Evolutionary conservation across 164 flowering plant genomes (phyloP), one percentile per base, ranked within the genome.

Genomic region (Echeveria elegans): DNA sequence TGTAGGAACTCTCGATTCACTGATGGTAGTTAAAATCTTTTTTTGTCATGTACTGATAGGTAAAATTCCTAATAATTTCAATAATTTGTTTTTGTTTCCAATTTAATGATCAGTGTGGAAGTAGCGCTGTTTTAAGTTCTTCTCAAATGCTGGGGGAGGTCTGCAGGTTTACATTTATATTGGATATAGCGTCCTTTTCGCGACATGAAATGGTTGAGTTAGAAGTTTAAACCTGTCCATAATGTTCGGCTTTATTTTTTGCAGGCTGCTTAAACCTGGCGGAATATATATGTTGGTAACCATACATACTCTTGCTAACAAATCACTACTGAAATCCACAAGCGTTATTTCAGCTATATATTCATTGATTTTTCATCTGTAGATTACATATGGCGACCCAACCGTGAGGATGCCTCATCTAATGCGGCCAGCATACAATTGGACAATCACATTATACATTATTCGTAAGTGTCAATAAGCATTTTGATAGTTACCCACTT

Each of bases 331-430:
- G n/a, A n/a, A 28, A 23, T 56, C 61, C 5, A 1, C 30, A 16
- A 19, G 61, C 16, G 6, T 11, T 5, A 4, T 11, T 26, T 56
- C 38, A 43, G 47, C 68, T 18, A 26, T 34, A 38, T 41, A 40
- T 45, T 32, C 61, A 36, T 52, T 38, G 23, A 36, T 32, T 32
- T 68, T 23, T 12, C 29, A 52, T 56, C 18, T 73, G 47, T 83
- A 93, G 98, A 84, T 93, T 73, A 90, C 96, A 0, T 93, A 93
- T 80, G 98, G 98, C 65, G 96, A 93, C 79, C 98, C 98, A 24
- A 78, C 72, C 7, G 98, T 81, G 23, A 85, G 98, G 77, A 78
- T 90, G 79, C 88, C 85, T 68, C 88, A 87, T 82, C 66, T 93
- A 77, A 83, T 67, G 45, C 78, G 81, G 66, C 77, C 85, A 29